A percentile compares a stretch with the other conserved stretches of the same genome.
Evolutionary conservation across 495 filamentous ascomycete genomes (phyloP).

Genomic region (Penicillium ochrochloron): DNA sequence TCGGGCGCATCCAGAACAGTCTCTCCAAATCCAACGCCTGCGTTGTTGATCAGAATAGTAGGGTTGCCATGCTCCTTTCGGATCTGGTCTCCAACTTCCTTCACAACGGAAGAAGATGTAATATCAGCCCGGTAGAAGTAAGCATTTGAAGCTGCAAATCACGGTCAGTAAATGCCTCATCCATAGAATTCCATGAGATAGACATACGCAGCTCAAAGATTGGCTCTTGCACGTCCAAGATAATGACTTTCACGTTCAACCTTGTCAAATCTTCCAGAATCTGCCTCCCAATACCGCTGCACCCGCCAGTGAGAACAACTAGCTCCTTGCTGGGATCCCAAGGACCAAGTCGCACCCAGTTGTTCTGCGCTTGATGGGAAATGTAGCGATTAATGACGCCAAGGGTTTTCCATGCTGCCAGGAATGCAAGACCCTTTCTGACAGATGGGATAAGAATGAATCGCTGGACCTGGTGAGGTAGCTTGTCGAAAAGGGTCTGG

Average conservation of each 20-base stretch:
- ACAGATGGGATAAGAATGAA: not conserved
- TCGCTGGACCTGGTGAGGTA: not conserved
- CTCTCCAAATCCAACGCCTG: constrained; percentile 62
- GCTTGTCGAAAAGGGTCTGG: not conserved
- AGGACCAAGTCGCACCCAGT: not conserved
- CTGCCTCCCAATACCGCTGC: constrained; percentile 64
- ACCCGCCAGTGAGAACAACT: constrained; percentile 67
- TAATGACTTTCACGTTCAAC: constrained; percentile 56
- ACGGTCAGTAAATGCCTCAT: not conserved
- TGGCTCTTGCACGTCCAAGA: constrained; percentile 65
- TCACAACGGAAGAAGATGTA: constrained; percentile 51
- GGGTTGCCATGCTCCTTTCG: constrained; percentile 57
- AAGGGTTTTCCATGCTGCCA: constrained; percentile 2
- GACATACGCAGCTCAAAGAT: constrained; percentile 5
- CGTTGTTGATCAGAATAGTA: constrained; percentile 71
- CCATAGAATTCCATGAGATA: not conserved
- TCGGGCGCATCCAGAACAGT: constrained; percentile 55
- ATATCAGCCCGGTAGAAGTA: constrained; percentile 62
- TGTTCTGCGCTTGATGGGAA: constrained; percentile 11
- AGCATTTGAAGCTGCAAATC: not conserved
- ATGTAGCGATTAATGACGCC: constrained; percentile 8
- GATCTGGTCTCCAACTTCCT: constrained; percentile 48
- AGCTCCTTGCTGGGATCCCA: constrained; percentile 48
- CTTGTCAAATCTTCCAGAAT: constrained; percentile 62
- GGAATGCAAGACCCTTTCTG: constrained; percentile 2